These are phyloP conservation scores for Daldinia grandis DNA, from an alignment of 495 filamentous ascomycete species.

Conservation along the genomic window DNA sequence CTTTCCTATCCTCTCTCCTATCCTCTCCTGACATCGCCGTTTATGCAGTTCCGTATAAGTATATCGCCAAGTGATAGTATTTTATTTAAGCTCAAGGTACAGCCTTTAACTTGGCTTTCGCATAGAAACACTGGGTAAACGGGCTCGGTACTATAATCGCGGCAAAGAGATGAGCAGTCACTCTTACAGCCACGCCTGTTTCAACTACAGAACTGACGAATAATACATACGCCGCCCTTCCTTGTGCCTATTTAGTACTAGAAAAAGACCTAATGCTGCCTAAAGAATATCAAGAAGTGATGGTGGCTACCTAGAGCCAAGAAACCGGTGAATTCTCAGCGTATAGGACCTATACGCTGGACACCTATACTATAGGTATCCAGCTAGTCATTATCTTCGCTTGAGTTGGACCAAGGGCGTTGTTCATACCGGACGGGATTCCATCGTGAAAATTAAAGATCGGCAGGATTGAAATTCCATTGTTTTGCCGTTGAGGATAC, in stretches of 20 bases:
- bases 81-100: neutral
- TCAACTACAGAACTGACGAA: neutral
- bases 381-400: neutral
- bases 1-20: too few species aligned
- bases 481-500: neutral
- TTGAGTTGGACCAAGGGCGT: neutral
- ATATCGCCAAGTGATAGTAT: neutral
- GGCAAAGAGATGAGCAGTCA: constrained; percentile 34
- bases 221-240: neutral
- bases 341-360: too few species aligned
- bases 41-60: neutral
- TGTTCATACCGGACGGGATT: neutral
- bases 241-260: neutral
- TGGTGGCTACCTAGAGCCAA: neutral
- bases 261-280: neutral
- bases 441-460: neutral
- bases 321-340: neutral
- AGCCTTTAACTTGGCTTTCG: neutral
- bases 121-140: constrained; percentile 13
- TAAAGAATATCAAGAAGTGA: neutral
- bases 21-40: neutral
- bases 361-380: too few species aligned
- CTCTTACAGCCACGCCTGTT: neutral
- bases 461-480: neutral
- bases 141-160: constrained; percentile 37